Evolutionary conservation across 2,329 filamentous ascomycete species (phyloP).

Genomic region (Botrytis byssoidea): DNA sequence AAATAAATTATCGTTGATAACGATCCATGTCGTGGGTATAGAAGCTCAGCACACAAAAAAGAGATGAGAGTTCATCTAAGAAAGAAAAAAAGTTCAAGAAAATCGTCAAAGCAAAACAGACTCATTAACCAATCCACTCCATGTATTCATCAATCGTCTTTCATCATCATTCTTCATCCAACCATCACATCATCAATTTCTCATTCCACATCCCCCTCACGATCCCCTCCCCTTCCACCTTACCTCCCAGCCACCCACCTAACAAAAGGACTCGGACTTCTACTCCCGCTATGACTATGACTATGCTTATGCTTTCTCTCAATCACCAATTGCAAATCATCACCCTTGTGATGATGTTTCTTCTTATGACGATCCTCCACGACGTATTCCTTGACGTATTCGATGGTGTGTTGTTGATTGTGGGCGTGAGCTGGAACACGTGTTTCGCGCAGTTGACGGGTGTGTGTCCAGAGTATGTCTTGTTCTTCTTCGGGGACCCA

Average conservation of each 20-base stretch:
- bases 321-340: slow-evolving; percentile 20
- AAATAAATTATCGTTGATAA: neutral
- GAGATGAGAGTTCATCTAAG: slow-evolving; percentile 12
- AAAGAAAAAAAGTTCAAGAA: neutral
- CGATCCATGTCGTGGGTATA: slow-evolving; percentile 3
- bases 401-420: slow-evolving; percentile 19
- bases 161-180: neutral
- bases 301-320: slow-evolving; percentile 18
- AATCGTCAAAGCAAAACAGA: neutral
- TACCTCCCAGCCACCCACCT: slow-evolving; percentile 21
- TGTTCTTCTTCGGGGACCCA: slow-evolving; percentile 72
- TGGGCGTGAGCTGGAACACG: slow-evolving; percentile 27
- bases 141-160: neutral
- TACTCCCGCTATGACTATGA: slow-evolving; percentile 6
- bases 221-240: neutral
- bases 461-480: slow-evolving; percentile 70
- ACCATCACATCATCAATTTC: neutral
- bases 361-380: slow-evolving; percentile 36
- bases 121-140: neutral
- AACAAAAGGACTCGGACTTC: slow-evolving; percentile 17
- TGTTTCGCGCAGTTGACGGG: slow-evolving; percentile 49
- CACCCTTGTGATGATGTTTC: slow-evolving; percentile 25
- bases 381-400: slow-evolving; percentile 36
- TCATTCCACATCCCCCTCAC: neutral
- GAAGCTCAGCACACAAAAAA: slow-evolving; percentile 7